phyloP scores from a whole-genome alignment of 2,329 filamentous ascomycete genomes.

The Penicillium sp. region DNA sequence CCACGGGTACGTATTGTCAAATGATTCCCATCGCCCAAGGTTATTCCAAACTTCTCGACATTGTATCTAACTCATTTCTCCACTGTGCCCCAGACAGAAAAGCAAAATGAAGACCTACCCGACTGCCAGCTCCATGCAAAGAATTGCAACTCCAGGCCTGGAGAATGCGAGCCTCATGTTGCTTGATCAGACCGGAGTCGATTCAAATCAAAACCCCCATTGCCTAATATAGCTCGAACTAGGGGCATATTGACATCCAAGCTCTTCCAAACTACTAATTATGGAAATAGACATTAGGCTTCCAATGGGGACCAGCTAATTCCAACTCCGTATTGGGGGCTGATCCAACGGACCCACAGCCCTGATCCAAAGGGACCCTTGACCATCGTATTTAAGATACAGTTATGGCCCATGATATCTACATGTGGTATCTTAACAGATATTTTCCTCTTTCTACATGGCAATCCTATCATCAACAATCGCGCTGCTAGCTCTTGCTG shows the following conservation, averaged over 20 bases:
- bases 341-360: background rate
- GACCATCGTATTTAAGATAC: background rate
- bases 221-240: background rate
- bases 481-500: conserved; percentile 8
- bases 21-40: no score
- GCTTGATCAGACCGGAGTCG: background rate
- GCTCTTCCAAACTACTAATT: background rate
- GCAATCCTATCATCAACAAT: background rate
- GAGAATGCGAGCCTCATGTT: no score
- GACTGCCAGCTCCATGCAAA: no score
- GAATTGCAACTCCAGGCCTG: no score
- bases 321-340: background rate
- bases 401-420: background rate
- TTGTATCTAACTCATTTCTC: no score
- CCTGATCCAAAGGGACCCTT: no score
- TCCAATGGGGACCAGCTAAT: background rate
- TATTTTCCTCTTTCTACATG: background rate
- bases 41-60: no score
- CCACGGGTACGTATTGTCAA: no score
- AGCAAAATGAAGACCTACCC: no score
- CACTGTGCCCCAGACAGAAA: no score
- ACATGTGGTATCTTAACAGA: background rate
- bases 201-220: background rate
- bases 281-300: background rate
- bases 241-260: background rate